phyloP scores from a whole-genome alignment of 1,284 basidiomycete species.

The Moesziomyces antarcticus region DNA sequence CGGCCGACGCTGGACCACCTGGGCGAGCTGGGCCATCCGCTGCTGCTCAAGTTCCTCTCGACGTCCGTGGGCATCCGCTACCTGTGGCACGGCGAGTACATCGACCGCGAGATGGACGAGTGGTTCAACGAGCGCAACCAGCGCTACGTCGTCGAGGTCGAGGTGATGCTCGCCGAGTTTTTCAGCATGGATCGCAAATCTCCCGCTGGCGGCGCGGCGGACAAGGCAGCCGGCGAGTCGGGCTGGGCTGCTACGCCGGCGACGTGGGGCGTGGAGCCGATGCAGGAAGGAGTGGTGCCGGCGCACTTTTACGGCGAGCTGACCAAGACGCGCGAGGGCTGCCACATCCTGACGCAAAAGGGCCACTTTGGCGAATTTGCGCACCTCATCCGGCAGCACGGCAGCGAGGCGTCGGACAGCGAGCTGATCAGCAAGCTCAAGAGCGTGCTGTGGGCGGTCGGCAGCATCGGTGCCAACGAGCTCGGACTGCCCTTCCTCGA shows the following conservation, averaged over 20 bases:
- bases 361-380: conserved; percentile 92
- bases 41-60: conserved; percentile 90
- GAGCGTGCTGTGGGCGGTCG: conserved; percentile 95
- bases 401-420: conserved; percentile 82
- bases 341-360: conserved; percentile 86
- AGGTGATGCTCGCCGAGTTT: conserved; percentile 82
- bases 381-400: conserved; percentile 87
- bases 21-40: conserved; percentile 87
- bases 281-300: conserved; percentile 81
- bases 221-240: conserved; percentile 7
- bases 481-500: conserved; percentile 93
- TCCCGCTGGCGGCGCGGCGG: neutral
- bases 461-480: conserved; percentile 89
- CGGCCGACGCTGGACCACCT: conserved; percentile 94
- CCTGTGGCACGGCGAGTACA: conserved; percentile 88
- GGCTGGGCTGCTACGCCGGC: conserved; percentile 3
- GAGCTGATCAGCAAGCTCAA: conserved; percentile 89
- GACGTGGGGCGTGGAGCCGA: conserved; percentile 1
- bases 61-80: conserved; percentile 92
- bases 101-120: conserved; percentile 91
- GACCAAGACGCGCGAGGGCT: conserved; percentile 93
- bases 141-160: conserved; percentile 85
- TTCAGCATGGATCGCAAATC: conserved; percentile 72
- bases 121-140: conserved; percentile 89
- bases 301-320: conserved; percentile 98